Evolutionary conservation across 2,329 filamentous ascomycete genomes (phyloP), one percentile per base, ranked within the genome.

Genomic region (Fusarium tupiense): DNA sequence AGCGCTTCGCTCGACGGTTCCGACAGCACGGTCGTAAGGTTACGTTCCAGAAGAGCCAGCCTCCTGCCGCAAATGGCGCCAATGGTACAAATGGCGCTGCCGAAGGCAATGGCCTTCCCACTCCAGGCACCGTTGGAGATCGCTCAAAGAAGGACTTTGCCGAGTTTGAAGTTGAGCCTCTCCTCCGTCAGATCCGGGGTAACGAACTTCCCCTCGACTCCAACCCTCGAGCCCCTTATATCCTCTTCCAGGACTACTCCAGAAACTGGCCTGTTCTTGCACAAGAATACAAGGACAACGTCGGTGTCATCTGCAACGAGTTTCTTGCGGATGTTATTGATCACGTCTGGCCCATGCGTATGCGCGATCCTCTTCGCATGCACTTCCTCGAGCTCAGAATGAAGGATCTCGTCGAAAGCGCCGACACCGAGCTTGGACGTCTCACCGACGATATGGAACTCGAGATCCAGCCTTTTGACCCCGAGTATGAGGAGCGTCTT

Each of bases 241-340:
- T 88, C 76, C 82, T 88, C 19, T 88, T 88, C 79, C 86, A 88
- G 63, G 86, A 86, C 67, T 88, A 87, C 73, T 87, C 85, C 5
- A 84, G 86, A 67, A 86, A 86, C 77, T 88, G 86, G 86, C 85
- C 86, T 7, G 81, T 82, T n/a, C 80, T 88, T 19, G 86, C 86
- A 0, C 85, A 86, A 61, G 86, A 88, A 76, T 87, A 87, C 81
- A 88, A 87, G 81, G 86, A 88, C 70, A 88, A 88, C 54, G 82
- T 88, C 1, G 84, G 85, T 22, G 86, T 88, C 26, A 87, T 88
- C 38, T 88, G 87, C 80, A 87, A 87, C 76, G 86, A 88, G 79
- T 88, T 88, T 44, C 82, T 88, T 7, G 83, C 83, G 31, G 86
- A 88, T 73, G 84, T 88, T 24, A 86, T 88, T 53, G 84, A 87